Conservation (phyloP, 352 stramenopile species). For the Globisporangium mamillatum region DNA sequence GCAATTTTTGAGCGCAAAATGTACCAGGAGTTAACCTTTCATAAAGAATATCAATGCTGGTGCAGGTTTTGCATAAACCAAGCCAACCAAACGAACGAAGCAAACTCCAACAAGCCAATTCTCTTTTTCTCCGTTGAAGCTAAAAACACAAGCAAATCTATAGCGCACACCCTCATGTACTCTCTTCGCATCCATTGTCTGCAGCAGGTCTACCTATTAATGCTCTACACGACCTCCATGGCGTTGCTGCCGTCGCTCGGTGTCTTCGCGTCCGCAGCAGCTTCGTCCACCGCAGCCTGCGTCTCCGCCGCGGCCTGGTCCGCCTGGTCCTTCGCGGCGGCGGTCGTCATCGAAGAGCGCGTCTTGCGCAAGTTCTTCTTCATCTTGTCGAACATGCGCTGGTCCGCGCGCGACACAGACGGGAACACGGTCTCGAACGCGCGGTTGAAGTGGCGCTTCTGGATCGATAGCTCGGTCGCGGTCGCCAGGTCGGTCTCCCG, state of each 20-base stretch:
- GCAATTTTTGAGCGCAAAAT: background rate
- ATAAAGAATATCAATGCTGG: background rate
- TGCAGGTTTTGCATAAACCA: background rate
- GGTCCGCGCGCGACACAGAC: conserved; percentile 78
- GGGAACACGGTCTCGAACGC: conserved; percentile 83
- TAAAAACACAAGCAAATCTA: conserved; percentile 11
- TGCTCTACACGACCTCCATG: conserved; percentile 11
- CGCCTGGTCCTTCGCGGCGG: conserved; percentile 5
- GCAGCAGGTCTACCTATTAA: background rate
- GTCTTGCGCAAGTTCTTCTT: conserved; percentile 85
- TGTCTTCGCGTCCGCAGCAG: background rate
- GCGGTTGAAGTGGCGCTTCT: conserved; percentile 62
- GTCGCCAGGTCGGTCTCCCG: conserved; percentile 57
- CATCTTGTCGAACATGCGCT: conserved; percentile 88
- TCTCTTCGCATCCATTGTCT: background rate
- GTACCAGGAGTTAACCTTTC: background rate
- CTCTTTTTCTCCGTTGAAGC: background rate
- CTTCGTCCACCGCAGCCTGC: background rate
- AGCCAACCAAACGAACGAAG: background rate
- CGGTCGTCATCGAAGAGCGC: conserved; percentile 32
- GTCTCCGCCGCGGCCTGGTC: background rate
- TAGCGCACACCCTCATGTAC: background rate
- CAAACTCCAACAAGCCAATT: background rate
- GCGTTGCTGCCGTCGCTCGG: conserved; percentile 2
- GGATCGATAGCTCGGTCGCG: conserved; percentile 43